phyloP scores from a whole-genome alignment of 1,284 basidiomycete species.

The Cystobasidium pallidum region DNA sequence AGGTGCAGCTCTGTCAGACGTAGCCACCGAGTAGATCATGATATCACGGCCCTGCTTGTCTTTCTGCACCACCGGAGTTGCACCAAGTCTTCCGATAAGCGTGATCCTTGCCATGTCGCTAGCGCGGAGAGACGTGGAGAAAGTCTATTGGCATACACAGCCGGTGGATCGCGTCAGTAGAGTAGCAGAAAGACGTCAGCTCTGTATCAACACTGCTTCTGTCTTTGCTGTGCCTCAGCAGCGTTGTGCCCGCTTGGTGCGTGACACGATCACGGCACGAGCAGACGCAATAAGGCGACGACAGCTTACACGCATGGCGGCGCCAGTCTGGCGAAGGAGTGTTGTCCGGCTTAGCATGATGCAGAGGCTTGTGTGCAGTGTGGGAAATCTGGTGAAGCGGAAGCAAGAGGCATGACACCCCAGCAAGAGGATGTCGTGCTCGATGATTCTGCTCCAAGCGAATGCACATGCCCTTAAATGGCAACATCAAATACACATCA shows the following conservation, averaged over 20 bases:
- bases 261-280: conserved; percentile 6
- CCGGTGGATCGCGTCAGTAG: background rate
- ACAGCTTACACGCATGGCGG: conserved; percentile 13
- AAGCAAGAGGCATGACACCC: background rate
- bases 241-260: too few species aligned
- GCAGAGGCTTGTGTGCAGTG: background rate
- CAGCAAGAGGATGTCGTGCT: too few species aligned
- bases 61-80: conserved; percentile 68
- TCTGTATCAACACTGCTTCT: conserved; percentile 1
- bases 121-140: conserved; percentile 64
- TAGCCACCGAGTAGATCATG: conserved; percentile 52
- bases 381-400: background rate
- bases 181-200: too few species aligned
- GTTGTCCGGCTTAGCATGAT: conserved; percentile 6
- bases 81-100: conserved; percentile 72
- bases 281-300: background rate
- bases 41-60: conserved; percentile 75
- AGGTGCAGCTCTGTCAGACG: conserved; percentile 47
- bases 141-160: conserved; percentile 61
- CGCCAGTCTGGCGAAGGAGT: conserved; percentile 17
- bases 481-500: background rate
- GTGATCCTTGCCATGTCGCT: conserved; percentile 67
- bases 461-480: conserved; percentile 6
- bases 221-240: too few species aligned
- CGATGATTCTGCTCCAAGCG: background rate